Evolutionary conservation across 768 basidiomycete species (phyloP).

Genomic region (Boletus rufocinnamomeus): DNA sequence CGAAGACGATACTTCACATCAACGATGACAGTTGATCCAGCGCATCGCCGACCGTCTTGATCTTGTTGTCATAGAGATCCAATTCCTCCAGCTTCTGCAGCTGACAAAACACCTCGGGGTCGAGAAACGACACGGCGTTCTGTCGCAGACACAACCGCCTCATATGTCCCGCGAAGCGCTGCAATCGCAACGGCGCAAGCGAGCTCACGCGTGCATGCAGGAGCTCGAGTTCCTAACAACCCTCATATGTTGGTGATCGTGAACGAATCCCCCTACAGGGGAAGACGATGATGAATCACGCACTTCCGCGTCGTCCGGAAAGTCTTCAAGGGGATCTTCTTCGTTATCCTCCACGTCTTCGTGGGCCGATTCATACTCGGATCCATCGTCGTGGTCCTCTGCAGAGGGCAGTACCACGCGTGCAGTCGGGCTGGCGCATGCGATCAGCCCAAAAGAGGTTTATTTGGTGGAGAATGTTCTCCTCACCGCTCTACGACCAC

Average conservation of each 20-base stretch:
- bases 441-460: constrained; percentile 4
- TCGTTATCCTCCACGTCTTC: constrained; percentile 50
- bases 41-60: constrained; percentile 72
- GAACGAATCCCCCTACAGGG: background rate
- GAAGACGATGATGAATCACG: constrained; percentile 23
- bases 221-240: constrained; percentile 77
- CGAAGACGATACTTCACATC: constrained; percentile 43
- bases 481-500: constrained; percentile 31
- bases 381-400: constrained; percentile 31
- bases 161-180: constrained; percentile 69
- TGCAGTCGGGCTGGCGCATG: constrained; percentile 34
- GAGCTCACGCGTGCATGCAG: constrained; percentile 77
- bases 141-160: constrained; percentile 83
- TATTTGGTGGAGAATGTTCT: background rate
- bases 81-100: constrained; percentile 80
- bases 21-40: constrained; percentile 58
- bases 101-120: constrained; percentile 68
- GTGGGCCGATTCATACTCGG: constrained; percentile 41
- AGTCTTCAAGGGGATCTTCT: constrained; percentile 71
- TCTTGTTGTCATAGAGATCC: constrained; percentile 94
- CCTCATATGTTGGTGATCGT: background rate
- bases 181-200: constrained; percentile 64
- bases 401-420: constrained; percentile 49
- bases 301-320: constrained; percentile 86
- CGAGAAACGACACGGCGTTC: constrained; percentile 74